Base-by-base conservation (phyloP, 208 protist species). In the Crithidia bombi region DNA sequence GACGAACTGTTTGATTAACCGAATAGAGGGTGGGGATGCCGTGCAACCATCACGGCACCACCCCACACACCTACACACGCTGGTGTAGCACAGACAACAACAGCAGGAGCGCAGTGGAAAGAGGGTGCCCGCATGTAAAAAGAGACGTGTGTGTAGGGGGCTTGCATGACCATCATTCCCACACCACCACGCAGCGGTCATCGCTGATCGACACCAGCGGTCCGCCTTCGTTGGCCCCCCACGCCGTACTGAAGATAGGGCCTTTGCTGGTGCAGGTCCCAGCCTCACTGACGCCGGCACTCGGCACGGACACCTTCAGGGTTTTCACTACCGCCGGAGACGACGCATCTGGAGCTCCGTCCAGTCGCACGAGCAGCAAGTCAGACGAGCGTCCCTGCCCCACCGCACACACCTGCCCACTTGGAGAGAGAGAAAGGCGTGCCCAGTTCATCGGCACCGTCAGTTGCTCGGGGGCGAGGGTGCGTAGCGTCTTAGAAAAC, bases 391-490 rank as follows among this genome's bases (percentile, higher is more conserved):
- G 72, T 23, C 71, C 49, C 32, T 73, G 86, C 10, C 87, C 87
- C 1, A 92, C 77, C 5, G 87, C 87, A 38, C 76, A 82, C 25
- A 88, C 44, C 28, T 58, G 73, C 14, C 71, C 68, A 41, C 75
- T 78, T 0, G 77, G 75, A 11, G 78, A 69, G 47, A 92, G n/a
- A 3, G 78, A 69, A 32, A 92, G 68, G 14, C 87, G 75, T 14
- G 81, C 62, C 73, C 81, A 85, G 79, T 87, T 88, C 72, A 75
- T 90, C 39, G 59, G 66, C 44, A 85, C 78, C 15, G 61, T 46
- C 5, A 90, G 69, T 28, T 77, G 70, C 19, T 59, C 50, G 23
- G 79, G 71, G 4, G 77, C 66, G 19, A 90, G 5, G 46, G 41
- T 69, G 36, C 69, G 71, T 21, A 92, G 57, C 35, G 71, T 69